These are phyloP conservation scores for Pyronema domesticum DNA, from an alignment of 495 filamentous ascomycete genomes.

Conservation along the genomic window DNA sequence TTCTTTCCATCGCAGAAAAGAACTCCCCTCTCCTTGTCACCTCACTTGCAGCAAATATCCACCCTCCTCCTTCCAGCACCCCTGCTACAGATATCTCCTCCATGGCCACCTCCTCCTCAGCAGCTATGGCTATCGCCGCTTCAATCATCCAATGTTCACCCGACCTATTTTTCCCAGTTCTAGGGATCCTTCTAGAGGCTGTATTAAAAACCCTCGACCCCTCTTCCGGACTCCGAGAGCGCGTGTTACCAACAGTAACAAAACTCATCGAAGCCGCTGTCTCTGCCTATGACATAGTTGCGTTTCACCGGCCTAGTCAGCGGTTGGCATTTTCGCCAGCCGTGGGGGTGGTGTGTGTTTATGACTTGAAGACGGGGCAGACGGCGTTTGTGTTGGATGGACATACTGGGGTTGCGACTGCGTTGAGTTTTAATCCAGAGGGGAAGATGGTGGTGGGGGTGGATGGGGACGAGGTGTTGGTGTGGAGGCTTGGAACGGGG, in stretches of 20 bases:
- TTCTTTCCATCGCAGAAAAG: conserved; percentile 14
- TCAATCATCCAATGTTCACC: conserved; percentile 7
- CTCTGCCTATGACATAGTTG: conserved; percentile 11
- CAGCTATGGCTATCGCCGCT: conserved; percentile 14
- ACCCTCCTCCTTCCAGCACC: conserved; percentile 10
- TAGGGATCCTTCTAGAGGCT: conserved; percentile 9
- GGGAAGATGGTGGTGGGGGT: conserved; percentile 16
- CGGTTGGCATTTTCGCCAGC: conserved; percentile 13
- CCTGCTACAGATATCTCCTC: conserved; percentile 3
- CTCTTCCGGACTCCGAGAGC: conserved; percentile 12
- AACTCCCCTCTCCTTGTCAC: conserved; percentile 19
- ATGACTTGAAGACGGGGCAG: conserved; percentile 13
- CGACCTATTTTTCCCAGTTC: conserved; percentile 8
- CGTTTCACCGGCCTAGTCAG: conserved; percentile 22
- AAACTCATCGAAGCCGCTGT: conserved; percentile 18
- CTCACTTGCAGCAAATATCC: conserved; percentile 14
- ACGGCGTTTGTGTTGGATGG: conserved; percentile 12
- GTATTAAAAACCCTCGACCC: conserved; percentile 20
- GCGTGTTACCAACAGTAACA: conserved; percentile 16
- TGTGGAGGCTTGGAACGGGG: conserved; percentile 18
- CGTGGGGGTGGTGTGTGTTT: conserved; percentile 12
- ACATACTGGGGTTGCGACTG: conserved; percentile 8
- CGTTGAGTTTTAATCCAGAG: conserved; percentile 10
- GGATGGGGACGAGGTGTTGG: conserved; percentile 6
- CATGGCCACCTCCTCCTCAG: conserved; percentile 8